A percentile compares a stretch with the other conserved stretches of the same genome.
phyloP scores from a whole-genome alignment of 129 eudicot genomes.

The Flaveria linearis region DNA sequence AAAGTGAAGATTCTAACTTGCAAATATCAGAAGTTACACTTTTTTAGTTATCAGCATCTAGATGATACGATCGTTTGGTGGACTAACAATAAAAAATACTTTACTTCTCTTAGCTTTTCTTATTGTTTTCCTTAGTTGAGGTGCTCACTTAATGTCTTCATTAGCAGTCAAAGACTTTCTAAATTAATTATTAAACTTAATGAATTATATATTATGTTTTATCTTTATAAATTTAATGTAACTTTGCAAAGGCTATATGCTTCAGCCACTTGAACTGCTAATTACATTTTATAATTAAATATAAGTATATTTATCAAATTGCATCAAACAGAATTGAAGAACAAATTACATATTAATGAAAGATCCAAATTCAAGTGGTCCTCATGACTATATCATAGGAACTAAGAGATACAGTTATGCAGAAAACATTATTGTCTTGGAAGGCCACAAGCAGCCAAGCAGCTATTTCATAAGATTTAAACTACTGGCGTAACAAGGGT shows the following conservation, averaged over 20 bases:
- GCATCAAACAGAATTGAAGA: background rate
- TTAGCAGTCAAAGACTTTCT: background rate
- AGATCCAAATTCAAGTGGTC: slow-evolving; percentile 2
- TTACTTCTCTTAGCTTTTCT: background rate
- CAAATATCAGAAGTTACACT: background rate
- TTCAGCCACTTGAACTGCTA: background rate
- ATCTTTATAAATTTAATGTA: background rate
- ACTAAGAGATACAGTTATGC: background rate
- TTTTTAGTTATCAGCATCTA: background rate
- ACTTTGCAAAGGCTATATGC: background rate
- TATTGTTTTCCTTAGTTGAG: slow-evolving; percentile 1
- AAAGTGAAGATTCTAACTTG: background rate
- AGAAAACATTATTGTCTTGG: background rate
- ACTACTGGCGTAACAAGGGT: background rate
- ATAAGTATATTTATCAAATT: background rate
- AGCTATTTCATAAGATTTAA: background rate
- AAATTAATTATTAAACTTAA: background rate
- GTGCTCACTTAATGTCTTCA: background rate
- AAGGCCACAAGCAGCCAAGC: background rate
- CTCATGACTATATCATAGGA: background rate
- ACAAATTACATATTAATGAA: background rate
- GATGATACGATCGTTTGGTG: background rate
- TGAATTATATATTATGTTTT: background rate
- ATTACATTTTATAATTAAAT: background rate
- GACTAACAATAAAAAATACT: background rate